Evolutionary conservation across 768 basidiomycete species (phyloP), one percentile per base, ranked within the genome.

Genomic region (Phlebiopsis gigantea): DNA sequence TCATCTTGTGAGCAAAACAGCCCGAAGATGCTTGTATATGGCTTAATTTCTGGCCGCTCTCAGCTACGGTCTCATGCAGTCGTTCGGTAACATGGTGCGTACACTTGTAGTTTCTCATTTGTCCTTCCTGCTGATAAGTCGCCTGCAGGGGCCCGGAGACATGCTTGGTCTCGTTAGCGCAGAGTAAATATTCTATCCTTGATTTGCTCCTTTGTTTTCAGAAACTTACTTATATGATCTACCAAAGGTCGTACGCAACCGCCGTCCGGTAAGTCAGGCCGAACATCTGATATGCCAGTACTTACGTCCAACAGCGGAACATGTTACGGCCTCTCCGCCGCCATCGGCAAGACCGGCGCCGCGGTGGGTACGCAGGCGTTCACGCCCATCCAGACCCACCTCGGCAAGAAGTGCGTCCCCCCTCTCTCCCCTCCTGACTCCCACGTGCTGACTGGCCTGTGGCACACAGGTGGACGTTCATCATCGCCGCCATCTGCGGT

Each of bases 1-100:
- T 89, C 50, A 69, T 89, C 58, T 81, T 89, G 83, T 85, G 63
- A 64, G 81, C 69, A 21, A 29, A n/a, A n/a, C n/a, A n/a, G n/a
- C n/a, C n/a, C n/a, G n/a, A n/a, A n/a, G n/a, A n/a, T n/a, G n/a
- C n/a, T n/a, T n/a, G n/a, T n/a, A n/a, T n/a, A n/a, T n/a, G n/a
- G n/a, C 1, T 48, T 4, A 9, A 39, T 30, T 45, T 21, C 56
- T 39, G 24, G 24, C 57, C 17, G 34, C 6, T 10, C 39, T 30
- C 31, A 84, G 83, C 61, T 88, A 86, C 66, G 87, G 83, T 2
- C 70, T 87, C 53, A 85, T 88, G 85, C 83, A 87, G 62, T 85
- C 82, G 2, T 79, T 76, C 45, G 86, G 85, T n/a, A 88, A 88
- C 62, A 47, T 87, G 71, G 82, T 80, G 64, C 39, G 72, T n/a